Base-by-base conservation (phyloP, 163 green algal species). In the Prototheca cutis region DNA sequence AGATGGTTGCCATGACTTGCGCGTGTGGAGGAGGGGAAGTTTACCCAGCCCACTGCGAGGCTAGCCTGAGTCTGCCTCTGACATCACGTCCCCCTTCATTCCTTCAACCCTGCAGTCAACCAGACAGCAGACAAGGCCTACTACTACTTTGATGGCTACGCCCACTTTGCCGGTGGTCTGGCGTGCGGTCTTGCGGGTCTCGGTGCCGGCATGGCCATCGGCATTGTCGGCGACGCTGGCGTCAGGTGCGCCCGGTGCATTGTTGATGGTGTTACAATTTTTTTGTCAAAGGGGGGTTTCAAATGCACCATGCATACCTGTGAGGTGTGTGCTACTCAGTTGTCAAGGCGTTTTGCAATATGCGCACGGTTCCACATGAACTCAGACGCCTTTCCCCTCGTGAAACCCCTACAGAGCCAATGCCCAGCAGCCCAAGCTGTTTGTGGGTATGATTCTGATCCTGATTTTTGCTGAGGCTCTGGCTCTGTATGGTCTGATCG, bases 401-500 rank as follows among this genome's bases (percentile, higher is more conserved):
- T n/a, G n/a, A n/a, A n/a, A n/a, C n/a, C n/a, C n/a, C n/a, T n/a
- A 45, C 42, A 51, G 87, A 62, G 93, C 93, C 25, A 99, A 99
- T 64, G 93, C 93, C 23, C 93, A 99, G 82, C 93, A 99, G 76
- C 93, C 93, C 59, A 98, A 97, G 84, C 86, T 99, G 21, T 99
- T 97, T 63, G 91, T 98, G 4, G 93, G 90, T 42, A 96, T 99
- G 89, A 95, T 99, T 67, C 84, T 99, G 49, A 99, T 99, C 69
- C 87, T 99, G 40, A 99, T 99, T 94, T 99, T 99, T 70, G 92
- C 92, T 61, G 93, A 99, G 78, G 93, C 92, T 56, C 75, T 99
- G 58, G 93, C 87, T 19, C 84, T 99, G 51, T 99, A 99, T 66
- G 92, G 92, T 24, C 83, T 99, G 27, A 97, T 98, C 76, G 87